A percentile compares a stretch with the other conserved stretches of the same genome.
phyloP scores from a whole-genome alignment of 2,329 filamentous ascomycete species.

The Hypoxylon sp. region DNA sequence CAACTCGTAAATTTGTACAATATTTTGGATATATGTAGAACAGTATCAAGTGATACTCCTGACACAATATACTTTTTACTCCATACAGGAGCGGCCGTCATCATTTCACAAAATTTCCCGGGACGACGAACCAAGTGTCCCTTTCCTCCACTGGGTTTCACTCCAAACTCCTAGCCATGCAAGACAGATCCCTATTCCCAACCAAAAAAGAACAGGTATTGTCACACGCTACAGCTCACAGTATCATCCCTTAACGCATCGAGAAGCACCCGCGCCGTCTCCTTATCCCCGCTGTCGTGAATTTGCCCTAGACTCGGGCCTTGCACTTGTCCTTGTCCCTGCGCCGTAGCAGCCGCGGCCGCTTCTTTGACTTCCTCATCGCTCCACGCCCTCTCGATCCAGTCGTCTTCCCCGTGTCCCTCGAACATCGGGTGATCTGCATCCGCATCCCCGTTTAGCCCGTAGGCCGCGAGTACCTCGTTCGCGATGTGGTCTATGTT shows the following conservation, averaged over 20 bases:
- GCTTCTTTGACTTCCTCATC: constrained; percentile 46
- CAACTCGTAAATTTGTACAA: constrained; percentile 4
- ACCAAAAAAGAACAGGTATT: not conserved
- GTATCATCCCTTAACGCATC: constrained; percentile 56
- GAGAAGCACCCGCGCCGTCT: constrained; percentile 58
- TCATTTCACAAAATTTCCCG: constrained; percentile 2
- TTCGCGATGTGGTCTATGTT: constrained; percentile 53
- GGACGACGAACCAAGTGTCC: not conserved
- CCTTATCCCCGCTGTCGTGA: constrained; percentile 54
- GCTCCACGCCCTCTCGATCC: constrained; percentile 58
- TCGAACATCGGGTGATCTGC: constrained; percentile 32
- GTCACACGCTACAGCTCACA: constrained; percentile 41
- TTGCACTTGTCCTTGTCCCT: constrained; percentile 49
- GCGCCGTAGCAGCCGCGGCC: constrained; percentile 28
- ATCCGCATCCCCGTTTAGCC: constrained; percentile 38
- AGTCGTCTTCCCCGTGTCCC: constrained; percentile 53
- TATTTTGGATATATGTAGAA: not conserved
- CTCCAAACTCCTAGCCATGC: constrained; percentile 28
- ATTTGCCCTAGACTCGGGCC: constrained; percentile 30
- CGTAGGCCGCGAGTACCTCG: constrained; percentile 55
- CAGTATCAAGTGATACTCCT: constrained; percentile 7
- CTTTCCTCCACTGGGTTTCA: not conserved
- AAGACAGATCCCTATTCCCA: constrained; percentile 1
- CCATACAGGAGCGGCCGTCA: not conserved
- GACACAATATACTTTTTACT: not conserved